These are phyloP conservation scores for Teunomyces atbi DNA, from an alignment of 805 yeast species.

Conservation along the genomic window DNA sequence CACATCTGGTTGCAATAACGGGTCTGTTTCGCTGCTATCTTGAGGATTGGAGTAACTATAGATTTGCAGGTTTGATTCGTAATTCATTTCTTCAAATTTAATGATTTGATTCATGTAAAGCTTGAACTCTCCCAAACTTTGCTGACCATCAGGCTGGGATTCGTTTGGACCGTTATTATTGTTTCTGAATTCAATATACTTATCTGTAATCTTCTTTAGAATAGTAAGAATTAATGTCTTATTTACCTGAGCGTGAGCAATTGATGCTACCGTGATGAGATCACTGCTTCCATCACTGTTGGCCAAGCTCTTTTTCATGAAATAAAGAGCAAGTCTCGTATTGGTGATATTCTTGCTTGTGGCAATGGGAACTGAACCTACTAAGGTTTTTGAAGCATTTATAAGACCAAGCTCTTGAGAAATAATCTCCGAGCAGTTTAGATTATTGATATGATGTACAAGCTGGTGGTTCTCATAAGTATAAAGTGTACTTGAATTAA, in stretches of 20 bases:
- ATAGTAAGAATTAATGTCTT: conserved; percentile 46
- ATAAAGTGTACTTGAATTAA: conserved; percentile 59
- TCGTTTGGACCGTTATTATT: conserved; percentile 7
- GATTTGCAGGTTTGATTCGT: conserved; percentile 30
- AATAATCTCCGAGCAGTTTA: conserved; percentile 53
- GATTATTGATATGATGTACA: conserved; percentile 37
- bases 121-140: conserved; percentile 51
- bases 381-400: conserved; percentile 45
- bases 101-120: conserved; percentile 56
- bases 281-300: conserved; percentile 47
- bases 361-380: conserved; percentile 35
- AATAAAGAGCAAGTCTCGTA: conserved; percentile 39
- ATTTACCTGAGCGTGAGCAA: conserved; percentile 44
- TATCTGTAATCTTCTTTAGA: conserved; percentile 49
- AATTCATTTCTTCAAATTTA: conserved; percentile 49
- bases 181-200: conserved; percentile 42
- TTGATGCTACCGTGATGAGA: conserved; percentile 49
- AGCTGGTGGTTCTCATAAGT: conserved; percentile 52
- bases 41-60: conserved; percentile 32
- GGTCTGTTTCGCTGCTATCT: conserved; percentile 15
- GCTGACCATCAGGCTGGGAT: conserved; percentile 10
- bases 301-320: conserved; percentile 44
- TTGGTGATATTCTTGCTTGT: conserved; percentile 25
- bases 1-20: conserved; percentile 15
- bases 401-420: conserved; percentile 55